Evolutionary conservation across 148 eudicot species (phyloP).

Genomic region (Amaranthus hypochondriacus): DNA sequence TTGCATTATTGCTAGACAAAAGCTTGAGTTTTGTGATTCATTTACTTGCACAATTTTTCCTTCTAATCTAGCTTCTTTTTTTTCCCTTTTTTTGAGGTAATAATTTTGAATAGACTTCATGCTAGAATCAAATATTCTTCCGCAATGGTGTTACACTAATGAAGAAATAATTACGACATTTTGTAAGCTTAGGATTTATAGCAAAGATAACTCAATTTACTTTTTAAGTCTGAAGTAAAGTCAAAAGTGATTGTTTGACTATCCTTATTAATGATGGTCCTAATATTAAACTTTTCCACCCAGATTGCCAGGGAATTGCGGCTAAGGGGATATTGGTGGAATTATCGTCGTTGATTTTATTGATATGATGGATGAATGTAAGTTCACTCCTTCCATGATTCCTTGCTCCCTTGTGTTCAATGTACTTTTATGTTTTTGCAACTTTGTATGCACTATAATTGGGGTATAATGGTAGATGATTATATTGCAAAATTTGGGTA

Average conservation of each 20-base stretch:
- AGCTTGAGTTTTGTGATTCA: too few species aligned
- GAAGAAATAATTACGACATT: background rate
- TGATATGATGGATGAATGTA: slow-evolving; percentile 87
- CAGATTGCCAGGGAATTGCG: slow-evolving; percentile 95
- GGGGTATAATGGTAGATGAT: background rate
- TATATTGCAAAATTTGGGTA: slow-evolving; percentile 5
- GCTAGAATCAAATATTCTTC: background rate
- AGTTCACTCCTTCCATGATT: slow-evolving; percentile 24
- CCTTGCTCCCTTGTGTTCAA: slow-evolving; percentile 5
- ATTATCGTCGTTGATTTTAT: slow-evolving; percentile 94
- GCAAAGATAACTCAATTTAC: background rate
- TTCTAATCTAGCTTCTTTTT: too few species aligned
- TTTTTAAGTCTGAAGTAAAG: background rate
- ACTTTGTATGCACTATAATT: slow-evolving; percentile 5
- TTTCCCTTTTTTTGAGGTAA: too few species aligned
- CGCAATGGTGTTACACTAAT: background rate
- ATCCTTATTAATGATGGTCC: background rate
- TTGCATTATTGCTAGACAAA: too few species aligned
- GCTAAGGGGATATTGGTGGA: slow-evolving; percentile 97
- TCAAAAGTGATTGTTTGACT: background rate
- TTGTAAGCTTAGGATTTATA: background rate
- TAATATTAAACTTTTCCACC: slow-evolving; percentile 14
- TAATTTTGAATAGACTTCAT: background rate
- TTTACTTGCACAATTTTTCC: too few species aligned
- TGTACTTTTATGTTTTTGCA: background rate